Evolutionary conservation across 345 rosid genomes (phyloP), one percentile per base, ranked within the genome.

Genomic region (Zanthoxylum bungeanum): DNA sequence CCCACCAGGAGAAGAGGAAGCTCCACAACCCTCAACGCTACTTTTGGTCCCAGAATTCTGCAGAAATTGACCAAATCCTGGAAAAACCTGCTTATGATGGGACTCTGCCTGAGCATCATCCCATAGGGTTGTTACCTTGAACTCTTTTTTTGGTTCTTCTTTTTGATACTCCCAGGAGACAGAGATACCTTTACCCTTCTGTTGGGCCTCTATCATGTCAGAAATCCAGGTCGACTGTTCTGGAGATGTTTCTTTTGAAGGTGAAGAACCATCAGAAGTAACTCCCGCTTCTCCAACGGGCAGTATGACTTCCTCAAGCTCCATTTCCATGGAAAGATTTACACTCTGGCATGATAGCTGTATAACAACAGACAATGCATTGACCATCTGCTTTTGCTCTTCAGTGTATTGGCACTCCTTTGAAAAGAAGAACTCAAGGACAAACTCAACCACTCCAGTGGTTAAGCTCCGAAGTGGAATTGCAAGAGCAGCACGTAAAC

Each of bases 341-440:
- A 80, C 85, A 67, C 78, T 80, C 74, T 73, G 79, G 72, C 88
- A 85, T 65, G 85, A 81, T 76, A 78, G 85, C 73, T 83, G 86
- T 78, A 87, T 68, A 52, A 82, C 75, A 52, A 50, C 46, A 64
- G 84, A 82, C 75, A 94, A 68, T 39, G 81, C 77, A 55, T 79
- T 86, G 67, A 82, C 79, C 82, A 85, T 64, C 75, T 33, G 82
- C 61, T 77, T 81, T 67, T 84, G 88, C 9, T 86, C 81, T 72
- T 80, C 76, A 27, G 73, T 64, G 68, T 81, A 82, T 12, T 68
- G 79, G 75, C 93, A 87, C 42, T 88, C 83, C 70, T 85, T 83
- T 60, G 95, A 93, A 81, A 94, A 81, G 87, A 89, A 93, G 30
- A 91, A 80, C 75, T 93, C 98, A 79, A 93, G 69, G 68, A 93